Evolutionary conservation across 176 grass and related monocot genomes (phyloP), one percentile per base, ranked within the genome.

Genomic region (Juncus effusus): DNA sequence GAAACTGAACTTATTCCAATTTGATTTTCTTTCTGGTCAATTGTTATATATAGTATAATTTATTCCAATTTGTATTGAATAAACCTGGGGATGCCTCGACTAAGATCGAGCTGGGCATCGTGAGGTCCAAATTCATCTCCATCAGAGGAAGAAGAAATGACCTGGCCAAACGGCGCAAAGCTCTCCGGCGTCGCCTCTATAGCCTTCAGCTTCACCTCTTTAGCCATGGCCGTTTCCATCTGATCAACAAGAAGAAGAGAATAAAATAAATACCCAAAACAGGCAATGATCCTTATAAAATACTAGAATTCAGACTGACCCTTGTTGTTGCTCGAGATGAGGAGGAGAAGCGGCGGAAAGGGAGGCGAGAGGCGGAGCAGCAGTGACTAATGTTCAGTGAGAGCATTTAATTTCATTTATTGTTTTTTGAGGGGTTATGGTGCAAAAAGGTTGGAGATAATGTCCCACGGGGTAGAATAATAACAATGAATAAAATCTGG

Each of bases 71-170:
- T 28, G 19, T 28, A 10, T 19, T 13, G 42, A 75, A 73, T 1
- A 63, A 13, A 97, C 88, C 88, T 89, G 3, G 94, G 94, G 61
- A 84, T 77, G 36, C 94, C 94, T 52, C 76, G 72, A 73, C 66
- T 88, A 82, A 99, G 94, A 63, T 99, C 94, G 78, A 99, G 87
- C 73, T 87, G 94, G 11, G 94, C 94, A 74, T 99, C 94, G 60
- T 67, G 64, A 63, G 85, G 88, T 7, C 94, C 94, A 77, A 86
- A 93, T 73, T 86, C 42, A n/a, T 82, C 80, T 9, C 94, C 78
- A 59, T 93, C 94, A 67, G 80, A 61, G 16, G 83, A 80, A 9
- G 78, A 78, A 60, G 83, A 76, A 59, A 93, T 65, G 49, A 99
- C 94, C 78, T 99, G 94, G 3, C 94, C 94, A 84, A 90, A 99